phyloP scores from a whole-genome alignment of 352 stramenopile genomes.

The Phytopythium helicoides region DNA sequence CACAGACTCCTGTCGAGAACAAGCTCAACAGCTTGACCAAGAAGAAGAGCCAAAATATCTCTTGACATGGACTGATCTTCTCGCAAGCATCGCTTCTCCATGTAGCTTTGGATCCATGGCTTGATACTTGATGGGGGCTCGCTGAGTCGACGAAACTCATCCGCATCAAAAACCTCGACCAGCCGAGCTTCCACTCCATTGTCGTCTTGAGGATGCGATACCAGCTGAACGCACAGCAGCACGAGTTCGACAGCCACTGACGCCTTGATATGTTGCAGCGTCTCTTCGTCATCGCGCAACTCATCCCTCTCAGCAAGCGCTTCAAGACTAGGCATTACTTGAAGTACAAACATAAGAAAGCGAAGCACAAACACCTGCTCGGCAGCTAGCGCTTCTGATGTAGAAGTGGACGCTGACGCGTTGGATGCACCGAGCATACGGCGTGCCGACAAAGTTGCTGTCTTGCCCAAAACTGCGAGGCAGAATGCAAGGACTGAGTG shows the following conservation, averaged over 20 bases:
- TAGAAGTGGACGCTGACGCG: neutral
- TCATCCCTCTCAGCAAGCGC: constrained; percentile 56
- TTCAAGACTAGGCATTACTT: constrained; percentile 51
- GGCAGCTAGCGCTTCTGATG: neutral
- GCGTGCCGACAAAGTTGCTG: constrained; percentile 19
- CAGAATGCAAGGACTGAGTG: constrained; percentile 51
- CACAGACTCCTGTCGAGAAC: constrained; percentile 53
- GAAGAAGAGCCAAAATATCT: constrained; percentile 30
- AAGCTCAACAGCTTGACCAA: constrained; percentile 42
- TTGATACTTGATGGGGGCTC: neutral
- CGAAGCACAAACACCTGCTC: constrained; percentile 54
- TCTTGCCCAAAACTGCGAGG: constrained; percentile 47
- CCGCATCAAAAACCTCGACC: constrained; percentile 10
- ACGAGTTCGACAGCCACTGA: constrained; percentile 51
- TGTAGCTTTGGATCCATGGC: constrained; percentile 50
- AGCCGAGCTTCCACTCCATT: constrained; percentile 8
- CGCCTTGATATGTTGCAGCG: constrained; percentile 39
- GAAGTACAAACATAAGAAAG: constrained; percentile 60
- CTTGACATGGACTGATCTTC: constrained; percentile 10
- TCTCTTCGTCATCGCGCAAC: constrained; percentile 67
- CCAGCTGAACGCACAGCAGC: constrained; percentile 48
- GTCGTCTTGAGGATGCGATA: constrained; percentile 27
- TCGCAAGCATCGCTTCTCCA: constrained; percentile 42
- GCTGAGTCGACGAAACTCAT: neutral
- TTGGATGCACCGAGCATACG: constrained; percentile 22